These are phyloP conservation scores for Solanum corneliomulleri DNA, from an alignment of 257 asterid species.

Conservation along the genomic window DNA sequence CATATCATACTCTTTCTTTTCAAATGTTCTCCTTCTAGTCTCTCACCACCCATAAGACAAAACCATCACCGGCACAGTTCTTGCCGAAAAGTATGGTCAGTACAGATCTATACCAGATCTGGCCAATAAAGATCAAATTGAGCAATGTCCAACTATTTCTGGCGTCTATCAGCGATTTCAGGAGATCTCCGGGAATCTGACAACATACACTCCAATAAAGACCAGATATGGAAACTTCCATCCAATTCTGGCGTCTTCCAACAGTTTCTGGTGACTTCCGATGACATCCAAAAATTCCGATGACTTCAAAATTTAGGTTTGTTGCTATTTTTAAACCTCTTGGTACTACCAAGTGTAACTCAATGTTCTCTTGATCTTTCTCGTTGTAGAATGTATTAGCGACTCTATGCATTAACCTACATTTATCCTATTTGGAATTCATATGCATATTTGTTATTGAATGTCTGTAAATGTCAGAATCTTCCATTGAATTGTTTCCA, in stretches of 20 bases:
- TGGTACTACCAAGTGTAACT: background rate
- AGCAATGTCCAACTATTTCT: background rate
- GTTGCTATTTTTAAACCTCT: background rate
- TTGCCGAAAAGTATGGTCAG: background rate
- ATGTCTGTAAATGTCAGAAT: background rate
- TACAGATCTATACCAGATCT: no score
- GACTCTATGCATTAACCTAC: background rate
- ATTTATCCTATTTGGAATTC: background rate
- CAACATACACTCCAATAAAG: background rate
- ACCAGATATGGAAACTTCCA: background rate
- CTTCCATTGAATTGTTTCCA: background rate
- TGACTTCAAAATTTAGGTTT: background rate
- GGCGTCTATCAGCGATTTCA: no score
- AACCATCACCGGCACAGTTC: background rate
- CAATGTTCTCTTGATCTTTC: background rate
- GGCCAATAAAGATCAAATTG: background rate
- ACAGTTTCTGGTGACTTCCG: background rate
- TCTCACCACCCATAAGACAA: background rate
- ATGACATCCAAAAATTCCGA: no score
- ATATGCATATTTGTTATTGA: background rate
- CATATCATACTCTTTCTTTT: no score
- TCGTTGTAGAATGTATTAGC: background rate
- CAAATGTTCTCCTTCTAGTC: background rate
- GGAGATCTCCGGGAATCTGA: background rate
- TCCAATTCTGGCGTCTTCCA: background rate